Base-by-base conservation (phyloP, 148 eudicot species). In the Dianthus caryophyllus region DNA sequence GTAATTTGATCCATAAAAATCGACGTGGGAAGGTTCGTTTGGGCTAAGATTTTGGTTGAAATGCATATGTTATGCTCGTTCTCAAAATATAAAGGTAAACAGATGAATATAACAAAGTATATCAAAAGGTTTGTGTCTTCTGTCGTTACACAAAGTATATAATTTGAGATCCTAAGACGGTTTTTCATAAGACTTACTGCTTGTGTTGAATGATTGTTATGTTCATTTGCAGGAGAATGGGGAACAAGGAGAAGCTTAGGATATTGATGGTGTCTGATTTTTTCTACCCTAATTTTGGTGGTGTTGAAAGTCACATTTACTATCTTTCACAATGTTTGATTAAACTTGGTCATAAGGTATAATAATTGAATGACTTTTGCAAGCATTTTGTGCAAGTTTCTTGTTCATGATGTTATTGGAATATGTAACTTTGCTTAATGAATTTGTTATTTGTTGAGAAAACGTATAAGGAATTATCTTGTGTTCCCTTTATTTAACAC, bases 251-350 rank as follows among this genome's bases (percentile, higher is more conserved):
- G 29, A 85, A 73, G 73, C 87, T 83, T 59, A 80, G 89, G 65
- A 83, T 93, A 57, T 71, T 93, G 73, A 93, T 93, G 98, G 96
- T 89, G 30, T 93, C 98, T 0, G 96, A 93, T 75, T 93, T 93
- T 71, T 93, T 87, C 84, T 93, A 84, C 64, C 98, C 98, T 20
- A 93, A 93, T 77, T 93, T 93, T 60, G 98, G 96, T 21, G 98
- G 96, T 17, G 98, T 93, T 41, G 98, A 89, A 76, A 93, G 82
- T 80, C 98, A 93, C 78, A 89, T 89, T n/a, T 93, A 93, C 67
- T 90, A 84, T 72, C 81, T 93, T 25, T 90, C 98, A 0, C 98
- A 87, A 29, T 93, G 98, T 76, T 83, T 93, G 81, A 88, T 93
- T 61, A 73, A 87, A 75, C 88, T 85, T 65, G 98, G 98, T 73